Conservation (phyloP, 495 filamentous ascomycete genomes). For the Pyrenopolyporus hunteri region DNA sequence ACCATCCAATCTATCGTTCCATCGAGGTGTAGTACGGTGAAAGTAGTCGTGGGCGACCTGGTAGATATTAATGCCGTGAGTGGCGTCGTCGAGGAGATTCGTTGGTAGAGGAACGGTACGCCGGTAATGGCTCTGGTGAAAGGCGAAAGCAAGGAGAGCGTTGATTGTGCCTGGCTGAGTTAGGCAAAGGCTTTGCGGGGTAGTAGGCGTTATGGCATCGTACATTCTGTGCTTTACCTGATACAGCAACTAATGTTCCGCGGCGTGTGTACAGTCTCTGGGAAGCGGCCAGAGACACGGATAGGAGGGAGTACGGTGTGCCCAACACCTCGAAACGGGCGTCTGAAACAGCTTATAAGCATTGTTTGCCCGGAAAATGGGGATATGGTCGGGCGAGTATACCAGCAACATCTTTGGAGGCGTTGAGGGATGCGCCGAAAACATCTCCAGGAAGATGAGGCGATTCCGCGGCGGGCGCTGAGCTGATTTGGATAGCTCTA, state of each 20-base stretch:
- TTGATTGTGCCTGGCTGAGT: conserved; percentile 71
- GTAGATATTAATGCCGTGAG: conserved; percentile 86
- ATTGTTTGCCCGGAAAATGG: background rate
- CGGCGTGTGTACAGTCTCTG: conserved; percentile 90
- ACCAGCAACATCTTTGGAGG: conserved; percentile 48
- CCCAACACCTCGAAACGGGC: conserved; percentile 93
- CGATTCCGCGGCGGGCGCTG: conserved; percentile 57
- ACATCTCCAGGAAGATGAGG: conserved; percentile 51
- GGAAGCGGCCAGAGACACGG: conserved; percentile 88
- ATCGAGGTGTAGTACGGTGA: conserved; percentile 85
- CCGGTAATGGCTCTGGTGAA: conserved; percentile 76
- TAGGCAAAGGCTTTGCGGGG: background rate
- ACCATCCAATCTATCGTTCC: conserved; percentile 97
- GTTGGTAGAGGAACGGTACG: conserved; percentile 93
- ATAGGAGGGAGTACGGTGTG: conserved; percentile 87
- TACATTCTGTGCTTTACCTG: conserved; percentile 90
- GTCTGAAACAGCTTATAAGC: conserved; percentile 60
- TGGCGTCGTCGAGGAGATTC: conserved; percentile 82
- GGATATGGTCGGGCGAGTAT: conserved; percentile 26
- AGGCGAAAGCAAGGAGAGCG: conserved; percentile 84
- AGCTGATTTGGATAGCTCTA: conserved; percentile 60
- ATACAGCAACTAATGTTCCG: conserved; percentile 87
- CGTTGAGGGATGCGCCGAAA: conserved; percentile 48
- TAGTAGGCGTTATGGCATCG: conserved; percentile 20
- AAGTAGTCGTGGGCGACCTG: conserved; percentile 81